Base-by-base conservation (phyloP, 768 basidiomycete species). In the Russula emetica region DNA sequence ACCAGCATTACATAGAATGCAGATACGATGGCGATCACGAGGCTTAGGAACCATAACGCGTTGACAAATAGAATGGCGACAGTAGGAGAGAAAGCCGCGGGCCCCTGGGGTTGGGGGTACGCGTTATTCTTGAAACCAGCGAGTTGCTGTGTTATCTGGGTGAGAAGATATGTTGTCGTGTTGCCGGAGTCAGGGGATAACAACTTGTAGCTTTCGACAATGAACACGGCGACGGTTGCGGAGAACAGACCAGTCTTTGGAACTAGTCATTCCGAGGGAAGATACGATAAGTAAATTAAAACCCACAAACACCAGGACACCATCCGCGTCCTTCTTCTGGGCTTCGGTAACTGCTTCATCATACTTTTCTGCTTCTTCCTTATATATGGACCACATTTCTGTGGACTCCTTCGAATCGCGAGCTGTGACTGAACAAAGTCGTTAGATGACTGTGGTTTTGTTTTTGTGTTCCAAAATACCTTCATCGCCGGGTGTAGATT, bases 221-320 rank as follows among this genome's bases (percentile, higher is more conserved):
- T 36, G 45, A 71, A 69, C 1, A 65, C 49, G 3, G 69, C 66
- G 5, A 69, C 59, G 14, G 64, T 64, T 2, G 67, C 69, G 24
- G 71, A 69, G 57, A 71, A 70, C 0, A 71, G 63, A 47, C 71
- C 70, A 0, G 71, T 67, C 71, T 71, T 34, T 32, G 22, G 14
- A n/a, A n/a, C 14, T 9, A 3, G 20, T 36, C 28, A 67, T 5
- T 34, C 2, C 32, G 18, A 32, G 18, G 3, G 20, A 34, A 3
- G 1, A 30, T 26, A 18, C 16, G 1, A 22, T 24, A 0, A 13
- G 40, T 14, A n/a, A 13, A 14, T 20, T 14, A 38, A 2, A 32
- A 59, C 67, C 52, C 59, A 67, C 64, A 54, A 66, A 66, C 13
- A 66, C 64, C 9, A 67, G 45, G 42, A 67, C 44, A 11, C 64